Evolutionary conservation across 2,329 filamentous ascomycete genomes (phyloP).

Genomic region (Triangularia verruculosa): DNA sequence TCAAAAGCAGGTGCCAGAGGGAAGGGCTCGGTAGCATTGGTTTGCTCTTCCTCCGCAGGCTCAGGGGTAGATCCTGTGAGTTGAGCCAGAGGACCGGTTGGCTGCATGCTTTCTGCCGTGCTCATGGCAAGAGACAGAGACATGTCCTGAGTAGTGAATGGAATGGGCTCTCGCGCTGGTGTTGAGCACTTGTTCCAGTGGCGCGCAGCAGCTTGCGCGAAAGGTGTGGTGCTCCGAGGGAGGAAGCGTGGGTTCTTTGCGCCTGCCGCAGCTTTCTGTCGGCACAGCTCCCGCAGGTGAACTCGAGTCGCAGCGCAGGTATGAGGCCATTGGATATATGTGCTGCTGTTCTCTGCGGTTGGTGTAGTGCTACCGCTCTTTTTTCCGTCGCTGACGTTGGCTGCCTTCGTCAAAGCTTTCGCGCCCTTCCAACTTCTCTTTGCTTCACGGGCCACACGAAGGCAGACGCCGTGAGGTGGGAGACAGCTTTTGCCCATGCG

Average conservation of each 20-base stretch:
- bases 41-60: slow-evolving; percentile 21
- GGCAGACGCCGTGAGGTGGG: slow-evolving; percentile 62
- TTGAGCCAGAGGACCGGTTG: slow-evolving; percentile 58
- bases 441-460: slow-evolving; percentile 63
- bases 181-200: slow-evolving; percentile 49
- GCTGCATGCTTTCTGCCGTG: slow-evolving; percentile 64
- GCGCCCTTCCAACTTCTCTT: slow-evolving; percentile 66
- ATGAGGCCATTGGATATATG: slow-evolving; percentile 62
- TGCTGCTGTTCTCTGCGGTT: slow-evolving; percentile 44
- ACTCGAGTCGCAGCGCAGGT: slow-evolving; percentile 60
- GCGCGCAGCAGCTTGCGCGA: slow-evolving; percentile 49
- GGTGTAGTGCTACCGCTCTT: slow-evolving; percentile 57
- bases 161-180: slow-evolving; percentile 44
- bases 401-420: slow-evolving; percentile 37
- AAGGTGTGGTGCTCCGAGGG: slow-evolving; percentile 55
- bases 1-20: slow-evolving; percentile 5
- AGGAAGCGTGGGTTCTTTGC: slow-evolving; percentile 45
- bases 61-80: slow-evolving; percentile 47
- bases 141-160: slow-evolving; percentile 62
- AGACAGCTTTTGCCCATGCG: slow-evolving; percentile 61
- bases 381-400: slow-evolving; percentile 29
- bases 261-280: slow-evolving; percentile 46
- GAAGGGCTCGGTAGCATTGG: slow-evolving; percentile 20
- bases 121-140: slow-evolving; percentile 60
- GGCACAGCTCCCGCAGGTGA: slow-evolving; percentile 62